These are phyloP conservation scores for Euclidium syriacum DNA, from an alignment of 345 rosid species.

Conservation along the genomic window DNA sequence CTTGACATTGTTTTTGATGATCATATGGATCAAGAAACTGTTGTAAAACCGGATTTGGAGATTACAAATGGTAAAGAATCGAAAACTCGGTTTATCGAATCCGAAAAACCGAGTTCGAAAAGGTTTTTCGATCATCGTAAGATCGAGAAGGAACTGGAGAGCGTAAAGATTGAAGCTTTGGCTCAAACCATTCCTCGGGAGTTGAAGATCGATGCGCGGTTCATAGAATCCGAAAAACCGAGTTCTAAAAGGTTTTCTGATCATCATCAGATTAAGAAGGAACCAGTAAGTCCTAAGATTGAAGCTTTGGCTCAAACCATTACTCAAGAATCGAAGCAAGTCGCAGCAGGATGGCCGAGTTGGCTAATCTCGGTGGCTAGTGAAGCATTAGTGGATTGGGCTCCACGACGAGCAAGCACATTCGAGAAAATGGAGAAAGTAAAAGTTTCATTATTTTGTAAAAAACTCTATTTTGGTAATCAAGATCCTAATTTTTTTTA, in stretches of 20 bases:
- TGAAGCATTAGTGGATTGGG: conserved; percentile 85
- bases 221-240: no score
- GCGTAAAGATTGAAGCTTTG: neutral
- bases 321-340: conserved; percentile 37
- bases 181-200: conserved; percentile 8
- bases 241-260: conserved; percentile 40
- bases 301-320: neutral
- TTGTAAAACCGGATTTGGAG: neutral
- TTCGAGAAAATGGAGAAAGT: conserved; percentile 88
- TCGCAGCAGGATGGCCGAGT: conserved; percentile 65
- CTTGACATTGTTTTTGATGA: neutral
- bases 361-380: conserved; percentile 83
- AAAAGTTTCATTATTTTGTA: conserved; percentile 17
- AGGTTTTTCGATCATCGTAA: conserved; percentile 44
- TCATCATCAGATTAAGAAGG: conserved; percentile 49
- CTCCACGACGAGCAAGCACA: conserved; percentile 69
- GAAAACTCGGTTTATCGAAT: conserved; percentile 45
- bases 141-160: conserved; percentile 36
- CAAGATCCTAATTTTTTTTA: neutral
- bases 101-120: conserved; percentile 40
- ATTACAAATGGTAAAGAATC: conserved; percentile 44
- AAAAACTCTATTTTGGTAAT: neutral
- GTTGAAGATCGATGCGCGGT: no score
- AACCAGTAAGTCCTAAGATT: neutral
- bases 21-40: conserved; percentile 6